Percentiles rank a stretch among this genome's conserved stretches.
Conservation (phyloP, 2,329 filamentous ascomycete species). For the Trichophyton schoenleinii region DNA sequence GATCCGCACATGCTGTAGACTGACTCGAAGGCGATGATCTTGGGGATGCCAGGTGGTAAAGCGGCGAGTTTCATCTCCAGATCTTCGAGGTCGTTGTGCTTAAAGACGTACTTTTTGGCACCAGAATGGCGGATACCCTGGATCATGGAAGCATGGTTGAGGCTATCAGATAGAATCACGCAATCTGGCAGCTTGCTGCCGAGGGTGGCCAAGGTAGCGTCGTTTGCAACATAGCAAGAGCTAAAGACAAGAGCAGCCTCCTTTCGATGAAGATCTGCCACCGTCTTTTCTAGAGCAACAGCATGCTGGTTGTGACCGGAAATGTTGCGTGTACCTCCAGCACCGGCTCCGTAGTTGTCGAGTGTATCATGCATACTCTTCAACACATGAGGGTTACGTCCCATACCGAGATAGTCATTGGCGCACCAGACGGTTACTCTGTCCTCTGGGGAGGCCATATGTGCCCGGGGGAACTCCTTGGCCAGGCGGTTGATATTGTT, state of each 20-base stretch:
- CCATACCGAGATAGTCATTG: conserved; percentile 98
- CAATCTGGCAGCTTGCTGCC: conserved; percentile 93
- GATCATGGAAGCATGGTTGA: conserved; percentile 99
- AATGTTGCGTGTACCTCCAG: conserved; percentile 92
- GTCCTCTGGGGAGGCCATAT: conserved; percentile 72
- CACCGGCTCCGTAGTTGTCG: conserved; percentile 87
- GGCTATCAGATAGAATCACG: conserved; percentile 91
- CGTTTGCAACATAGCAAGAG: conserved; percentile 96
- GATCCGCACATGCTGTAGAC: conserved; percentile 99
- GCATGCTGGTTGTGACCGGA: conserved; percentile 96
- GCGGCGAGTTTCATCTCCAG: conserved; percentile 85
- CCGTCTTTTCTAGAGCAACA: conserved; percentile 63
- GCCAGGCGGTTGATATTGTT: conserved; percentile 99
- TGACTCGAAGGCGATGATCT: conserved; percentile 97
- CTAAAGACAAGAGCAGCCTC: conserved; percentile 89
- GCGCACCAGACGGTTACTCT: conserved; percentile 97
- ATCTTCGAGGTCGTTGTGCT: conserved; percentile 92
- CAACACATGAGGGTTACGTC: conserved; percentile 74
- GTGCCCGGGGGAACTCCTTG: conserved; percentile 88
- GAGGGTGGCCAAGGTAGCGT: conserved; percentile 90
- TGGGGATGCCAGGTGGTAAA: conserved; percentile 70
- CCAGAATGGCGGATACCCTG: conserved; percentile 96
- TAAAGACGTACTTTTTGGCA: conserved; percentile 95
- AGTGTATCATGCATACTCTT: conserved; percentile 89
- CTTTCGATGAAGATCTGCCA: conserved; percentile 83